Base-by-base conservation (phyloP, 768 basidiomycete species). In the Mycena rosella region DNA sequence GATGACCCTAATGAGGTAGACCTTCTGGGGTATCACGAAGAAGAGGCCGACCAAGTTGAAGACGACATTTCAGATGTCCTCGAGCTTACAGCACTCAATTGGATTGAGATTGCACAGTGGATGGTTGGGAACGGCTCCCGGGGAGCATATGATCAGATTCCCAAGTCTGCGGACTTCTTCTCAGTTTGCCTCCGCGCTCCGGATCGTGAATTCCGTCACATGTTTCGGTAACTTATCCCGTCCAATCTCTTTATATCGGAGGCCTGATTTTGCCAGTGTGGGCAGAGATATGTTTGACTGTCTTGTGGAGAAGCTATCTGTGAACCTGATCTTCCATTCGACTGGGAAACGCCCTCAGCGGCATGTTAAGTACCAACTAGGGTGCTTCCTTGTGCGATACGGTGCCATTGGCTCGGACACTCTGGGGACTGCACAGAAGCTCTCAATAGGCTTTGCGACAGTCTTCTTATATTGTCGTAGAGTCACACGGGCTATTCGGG, bases 301-400 rank as follows among this genome's bases (percentile, higher is more conserved):
- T 5, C 17, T 65, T 5, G 30, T 69, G 0, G 55, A 44, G 27
- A 22, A 20, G 20, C 42, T 42, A 8, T 42, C 15, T 5, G 20
- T 17, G 5, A 63, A 73, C 30, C 63, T 27, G 1, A 63, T 76
- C n/a, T 76, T 76, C 52, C 34, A 20, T 9, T 58, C 67, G 27
- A 29, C 26, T 18, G 60, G 67, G 7, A 42, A 27, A 13, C 53
- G 61, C 2, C 74, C 71, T 0, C 75, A 76, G 52, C 56, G 63
- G 3, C 76, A 72, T 48, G 69, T 75, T 3, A n/a, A 44, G 32
- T 73, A 63, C 48, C 75, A 76, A 51, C 57, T 77, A 2, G 75
- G 56, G 0, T 54, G 60, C 10, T 76, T 76, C 38, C 65, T 76
- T 6, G 29, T 60, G 4, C 56, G 53, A 9, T 63, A 64, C 52